Base-by-base conservation (phyloP, 2,329 filamentous ascomycete species). In the Aspergillus tubingensis region DNA sequence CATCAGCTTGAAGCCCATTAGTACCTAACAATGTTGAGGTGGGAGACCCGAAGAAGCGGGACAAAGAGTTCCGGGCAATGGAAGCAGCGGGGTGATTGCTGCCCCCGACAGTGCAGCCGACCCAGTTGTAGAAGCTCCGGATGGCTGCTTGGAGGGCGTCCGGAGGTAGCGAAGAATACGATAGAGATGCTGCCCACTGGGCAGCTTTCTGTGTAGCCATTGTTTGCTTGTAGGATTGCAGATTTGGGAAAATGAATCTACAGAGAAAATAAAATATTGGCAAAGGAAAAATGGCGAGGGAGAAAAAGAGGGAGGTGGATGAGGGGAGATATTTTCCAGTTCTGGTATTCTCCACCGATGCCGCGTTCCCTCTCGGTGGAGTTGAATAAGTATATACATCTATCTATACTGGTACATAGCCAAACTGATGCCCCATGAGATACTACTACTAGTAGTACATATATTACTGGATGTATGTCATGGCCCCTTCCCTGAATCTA, bases 101-200 rank as follows among this genome's bases (percentile, higher is more conserved):
- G 3, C 83, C 83, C 5, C 81, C 82, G 19, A 85, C 79, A 25
- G 82, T 78, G 64, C 82, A 85, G 41, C 83, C 83, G 6, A 77
- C 76, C 77, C 81, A 84, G 72, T 85, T 85, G 72, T 84, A 83
- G 54, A 85, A 77, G 43, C 78, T 81, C 19, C 78, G 77, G 8
- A 78, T 72, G 0, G 82, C 82, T 6, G 80, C 77, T 15, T 77
- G 66, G 54, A 76, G 70, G 17, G 83, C 81, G 8, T 74, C 65
- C 1, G 61, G 43, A 7, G 81, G 78, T 1, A 84, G 70, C 41
- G 77, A 69, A 10, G 74, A 61, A 60, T 76, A 80, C 17, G 74
- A 72, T 3, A 84, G 75, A 57, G 71, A 71, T 6, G 70, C 70
- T n/a, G 77, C 75, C 82, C 82, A 85, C 2, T 71, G 68, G n/a